Evolutionary conservation across 2,329 filamentous ascomycete genomes (phyloP), one percentile per base, ranked within the genome.

Genomic region (Parafenestella ontariensis): DNA sequence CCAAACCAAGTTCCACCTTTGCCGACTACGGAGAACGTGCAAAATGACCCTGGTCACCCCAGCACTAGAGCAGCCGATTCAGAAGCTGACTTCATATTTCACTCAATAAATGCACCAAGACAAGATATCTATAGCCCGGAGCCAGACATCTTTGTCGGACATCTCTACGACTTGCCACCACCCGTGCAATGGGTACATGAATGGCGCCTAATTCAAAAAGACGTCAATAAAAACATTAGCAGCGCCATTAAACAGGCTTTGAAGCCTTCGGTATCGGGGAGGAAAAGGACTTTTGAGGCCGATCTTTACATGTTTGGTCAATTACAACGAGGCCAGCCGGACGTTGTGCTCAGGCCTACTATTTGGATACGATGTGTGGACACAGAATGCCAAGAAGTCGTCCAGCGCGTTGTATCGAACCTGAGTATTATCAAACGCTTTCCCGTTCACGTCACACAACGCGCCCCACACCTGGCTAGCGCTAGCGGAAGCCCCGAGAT

Each of bases 361-460:
- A 49, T 59, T 11, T 53, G 45, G 49, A 53, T 59, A 18, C 48
- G 52, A 15, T 59, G 56, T 44, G 56, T 52, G 42, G 50, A 20
- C 24, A 5, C 5, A 9, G 5, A 26, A 26, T 26, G 24, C 24
- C 24, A 26, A 9, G 9, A 26, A 26, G 46, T 18, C 21, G 39
- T 59, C 3, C 26, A 44, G 8, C 9, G 3, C 36, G 49, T 52
- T 17, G 31, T 56, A 2, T 29, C 42, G 20, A 49, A 56, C 29
- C 28, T 56, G 5, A 29, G 20, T 15, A 49, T 56, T 43, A 15
- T 56, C n/a, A 29, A 47, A 1, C 17, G 11, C 2, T 43, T 50
- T 20, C 43, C 13, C 3, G 43, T 52, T 36, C 44, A 59, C 20
- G 39, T 59, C 17, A 45, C 43, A 24, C 45, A 39, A 9, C 18